phyloP scores from a whole-genome alignment of 805 yeast genomes.

The Saccharomycopsis javanensis region DNA sequence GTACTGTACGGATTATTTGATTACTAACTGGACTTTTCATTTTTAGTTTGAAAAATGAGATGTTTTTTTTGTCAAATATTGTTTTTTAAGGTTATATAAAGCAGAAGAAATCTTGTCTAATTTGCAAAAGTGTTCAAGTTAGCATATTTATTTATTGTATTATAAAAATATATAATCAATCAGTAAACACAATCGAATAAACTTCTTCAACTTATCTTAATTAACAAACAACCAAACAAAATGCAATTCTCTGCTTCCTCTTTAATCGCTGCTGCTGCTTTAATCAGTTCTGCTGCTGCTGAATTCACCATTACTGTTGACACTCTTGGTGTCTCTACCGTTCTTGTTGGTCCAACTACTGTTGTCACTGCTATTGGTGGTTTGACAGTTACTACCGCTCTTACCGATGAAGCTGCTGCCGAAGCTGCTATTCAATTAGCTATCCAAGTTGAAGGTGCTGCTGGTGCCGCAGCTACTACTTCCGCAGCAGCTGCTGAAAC shows the following conservation, averaged over 20 bases:
- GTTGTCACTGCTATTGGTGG: background rate
- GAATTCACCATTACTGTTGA: background rate
- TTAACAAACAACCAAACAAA: background rate
- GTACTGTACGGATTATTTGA: no score
- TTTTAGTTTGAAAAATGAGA: no score
- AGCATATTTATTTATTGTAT: no score
- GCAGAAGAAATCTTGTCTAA: no score
- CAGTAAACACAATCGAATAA: no score
- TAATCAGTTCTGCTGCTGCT: background rate
- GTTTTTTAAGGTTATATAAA: no score
- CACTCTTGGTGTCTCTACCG: background rate
- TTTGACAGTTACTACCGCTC: background rate
- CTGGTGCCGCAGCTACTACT: background rate
- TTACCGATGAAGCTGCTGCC: background rate
- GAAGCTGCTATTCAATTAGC: background rate
- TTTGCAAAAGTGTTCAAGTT: no score
- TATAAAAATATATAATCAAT: no score
- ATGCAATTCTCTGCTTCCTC: background rate
- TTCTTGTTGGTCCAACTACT: background rate
- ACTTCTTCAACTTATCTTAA: background rate
- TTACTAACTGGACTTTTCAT: no score
- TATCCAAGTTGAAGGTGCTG: background rate
- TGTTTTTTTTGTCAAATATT: no score
- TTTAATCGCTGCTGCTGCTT: constrained; percentile 1
- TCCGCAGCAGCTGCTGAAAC: background rate